Base-by-base conservation (phyloP, 495 filamentous ascomycete species). In the Penicillium bialowiezense region DNA sequence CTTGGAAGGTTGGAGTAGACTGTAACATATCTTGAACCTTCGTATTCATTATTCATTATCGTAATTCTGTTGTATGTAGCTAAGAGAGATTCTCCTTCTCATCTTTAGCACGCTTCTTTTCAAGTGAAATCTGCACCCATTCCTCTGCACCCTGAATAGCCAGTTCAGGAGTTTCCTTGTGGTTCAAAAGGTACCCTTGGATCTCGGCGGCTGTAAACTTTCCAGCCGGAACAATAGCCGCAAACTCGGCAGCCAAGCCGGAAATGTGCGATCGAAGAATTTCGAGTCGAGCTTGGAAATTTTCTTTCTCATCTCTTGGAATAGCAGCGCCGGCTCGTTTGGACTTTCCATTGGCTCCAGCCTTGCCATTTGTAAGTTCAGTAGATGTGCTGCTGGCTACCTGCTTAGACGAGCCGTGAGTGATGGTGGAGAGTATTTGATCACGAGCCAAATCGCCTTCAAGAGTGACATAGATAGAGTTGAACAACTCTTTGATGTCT, bases 161-260 rank as follows among this genome's bases (percentile, higher is more conserved):
- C 21, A 44, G 65, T 48, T 84, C 76, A 15, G 87, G 84, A 44
- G 76, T 64, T 26, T 74, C 69, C 71, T 88, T 89, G 55, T 90
- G 71, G 60, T 80, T 83, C 36, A 91, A 69, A 19, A 90, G 71
- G 56, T 81, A 87, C 3, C 87, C 87, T 64, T 92, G 88, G 28
- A 92, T 80, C 70, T 90, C 88, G 9, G 88, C 88, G 0, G 88
- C 86, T 14, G 78, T 82, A 54, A 90, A 87, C 51, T 80, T 79
- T 18, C 74, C 71, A 15, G 71, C 72, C 0, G 89, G 89, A 10
- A 95, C 65, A 32, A 67, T 59, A 7, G 65, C 56, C 0, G 86
- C 80, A 60, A 95, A 92, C 36, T 78, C 58, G 2, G 59, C 58
- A 0, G 86, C 76, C 47, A 83, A 60, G 0, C 41, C 48, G 7